Percentiles rank a stretch among this genome's conserved stretches.
phyloP scores from a whole-genome alignment of 768 basidiomycete genomes.

The Lanmaoa pseudosensibilis region DNA sequence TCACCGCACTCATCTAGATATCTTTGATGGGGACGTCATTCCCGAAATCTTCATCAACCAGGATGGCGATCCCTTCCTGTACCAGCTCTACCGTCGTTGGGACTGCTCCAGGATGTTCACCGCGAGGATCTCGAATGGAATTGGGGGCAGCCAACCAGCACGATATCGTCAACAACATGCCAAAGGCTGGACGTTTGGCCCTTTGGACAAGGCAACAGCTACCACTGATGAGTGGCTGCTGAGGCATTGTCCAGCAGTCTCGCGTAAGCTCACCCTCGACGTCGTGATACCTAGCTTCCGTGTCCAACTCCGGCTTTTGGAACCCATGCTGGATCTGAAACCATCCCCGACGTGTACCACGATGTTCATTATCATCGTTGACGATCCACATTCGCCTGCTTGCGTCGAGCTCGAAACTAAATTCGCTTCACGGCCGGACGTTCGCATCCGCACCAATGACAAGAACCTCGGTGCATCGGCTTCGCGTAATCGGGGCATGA shows the following conservation, averaged over 20 bases:
- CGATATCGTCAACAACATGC: conserved; percentile 49
- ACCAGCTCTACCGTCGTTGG: conserved; percentile 60
- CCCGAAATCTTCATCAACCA: conserved; percentile 57
- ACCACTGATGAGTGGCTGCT: conserved; percentile 40
- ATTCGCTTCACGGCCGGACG: conserved; percentile 45
- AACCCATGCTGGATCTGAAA: conserved; percentile 44
- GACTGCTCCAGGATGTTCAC: conserved; percentile 48
- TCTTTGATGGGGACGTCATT: conserved; percentile 51
- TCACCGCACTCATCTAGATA: conserved; percentile 54
- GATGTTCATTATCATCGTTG: conserved; percentile 61
- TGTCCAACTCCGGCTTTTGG: conserved; percentile 45
- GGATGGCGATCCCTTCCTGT: conserved; percentile 58
- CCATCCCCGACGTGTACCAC: conserved; percentile 43
- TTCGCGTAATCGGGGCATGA: conserved; percentile 54
- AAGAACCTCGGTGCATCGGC: conserved; percentile 52
- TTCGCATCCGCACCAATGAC: conserved; percentile 53
- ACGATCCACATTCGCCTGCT: conserved; percentile 47
- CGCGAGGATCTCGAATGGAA: conserved; percentile 41
- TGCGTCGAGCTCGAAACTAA: conserved; percentile 39
- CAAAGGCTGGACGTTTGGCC: conserved; percentile 48
- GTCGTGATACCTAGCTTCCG: conserved; percentile 58
- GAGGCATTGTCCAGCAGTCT: conserved; percentile 16
- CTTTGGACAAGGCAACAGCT: conserved; percentile 43
- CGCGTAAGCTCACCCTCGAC: conserved; percentile 50
- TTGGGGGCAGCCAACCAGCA: conserved; percentile 47